Evolutionary conservation across 331 rosid genomes (phyloP).

Genomic region (Spiraea crenata): DNA sequence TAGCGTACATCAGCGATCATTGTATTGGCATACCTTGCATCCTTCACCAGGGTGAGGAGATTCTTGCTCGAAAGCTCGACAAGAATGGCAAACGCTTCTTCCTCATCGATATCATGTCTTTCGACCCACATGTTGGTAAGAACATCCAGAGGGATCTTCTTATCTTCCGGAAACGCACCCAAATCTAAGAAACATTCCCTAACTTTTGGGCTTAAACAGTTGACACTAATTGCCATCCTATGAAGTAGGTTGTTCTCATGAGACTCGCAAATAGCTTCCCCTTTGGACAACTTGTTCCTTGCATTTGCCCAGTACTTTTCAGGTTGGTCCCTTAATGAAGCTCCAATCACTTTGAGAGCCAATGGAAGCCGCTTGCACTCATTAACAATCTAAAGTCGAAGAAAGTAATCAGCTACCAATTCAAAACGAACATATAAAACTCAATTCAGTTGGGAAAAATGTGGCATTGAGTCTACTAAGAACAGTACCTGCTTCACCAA

Average conservation of each 20-base stretch:
- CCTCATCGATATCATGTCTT: slow-evolving; percentile 60
- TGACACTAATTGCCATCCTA: slow-evolving; percentile 70
- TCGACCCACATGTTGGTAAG: slow-evolving; percentile 85
- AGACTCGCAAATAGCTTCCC: slow-evolving; percentile 72
- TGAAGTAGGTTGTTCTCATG: slow-evolving; percentile 58
- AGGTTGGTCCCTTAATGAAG: slow-evolving; percentile 67
- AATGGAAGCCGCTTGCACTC: slow-evolving; percentile 92
- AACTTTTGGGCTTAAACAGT: slow-evolving; percentile 47
- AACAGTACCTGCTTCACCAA: slow-evolving; percentile 73
- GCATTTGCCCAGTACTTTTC: slow-evolving; percentile 79
- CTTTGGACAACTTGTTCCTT: slow-evolving; percentile 58
- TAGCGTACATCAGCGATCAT: not conserved
- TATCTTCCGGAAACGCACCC: slow-evolving; percentile 84
- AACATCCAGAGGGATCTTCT: slow-evolving; percentile 72
- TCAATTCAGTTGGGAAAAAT: not conserved
- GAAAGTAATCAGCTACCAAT: not conserved
- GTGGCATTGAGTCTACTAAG: not conserved
- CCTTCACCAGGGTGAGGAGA: slow-evolving; percentile 71
- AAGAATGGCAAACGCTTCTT: slow-evolving; percentile 67
- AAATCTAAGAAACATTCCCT: slow-evolving; percentile 80
- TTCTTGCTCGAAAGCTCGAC: slow-evolving; percentile 80
- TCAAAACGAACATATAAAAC: not conserved
- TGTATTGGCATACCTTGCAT: slow-evolving; percentile 54
- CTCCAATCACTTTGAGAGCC: slow-evolving; percentile 97
- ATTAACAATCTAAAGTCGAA: slow-evolving; percentile 55